These are phyloP conservation scores for Hansenula sp. DNA, from an alignment of 1,139 yeast genomes.

Conservation along the genomic window DNA sequence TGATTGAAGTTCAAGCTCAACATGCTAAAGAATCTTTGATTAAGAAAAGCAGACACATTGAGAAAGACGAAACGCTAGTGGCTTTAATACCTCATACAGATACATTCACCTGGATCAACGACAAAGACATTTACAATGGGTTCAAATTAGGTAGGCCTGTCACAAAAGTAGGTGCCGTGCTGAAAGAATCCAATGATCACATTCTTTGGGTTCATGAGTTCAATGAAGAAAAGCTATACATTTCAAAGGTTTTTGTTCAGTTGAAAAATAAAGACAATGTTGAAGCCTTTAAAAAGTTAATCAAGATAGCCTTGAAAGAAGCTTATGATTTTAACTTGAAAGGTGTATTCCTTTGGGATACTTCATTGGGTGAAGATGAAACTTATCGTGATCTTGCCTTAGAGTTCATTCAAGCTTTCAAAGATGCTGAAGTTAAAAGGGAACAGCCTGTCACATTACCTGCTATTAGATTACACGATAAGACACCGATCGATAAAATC, in stretches of 20 bases:
- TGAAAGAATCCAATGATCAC: slow-evolving; percentile 22
- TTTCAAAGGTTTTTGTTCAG: slow-evolving; percentile 26
- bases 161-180: slow-evolving; percentile 15
- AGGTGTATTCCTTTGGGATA: slow-evolving; percentile 18
- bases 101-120: slow-evolving; percentile 38
- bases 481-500: neutral
- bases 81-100: slow-evolving; percentile 35
- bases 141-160: slow-evolving; percentile 5
- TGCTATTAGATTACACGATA: slow-evolving; percentile 15
- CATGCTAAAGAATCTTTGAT: slow-evolving; percentile 24
- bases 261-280: slow-evolving; percentile 8
- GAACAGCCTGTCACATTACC: slow-evolving; percentile 15
- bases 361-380: slow-evolving; percentile 11
- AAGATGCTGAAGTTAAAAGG: slow-evolving; percentile 3
- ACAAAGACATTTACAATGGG: slow-evolving; percentile 34
- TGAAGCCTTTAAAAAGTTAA: slow-evolving; percentile 12
- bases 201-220: slow-evolving; percentile 46
- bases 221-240: slow-evolving; percentile 31
- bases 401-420: slow-evolving; percentile 7
- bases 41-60: slow-evolving; percentile 17
- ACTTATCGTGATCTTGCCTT: slow-evolving; percentile 3
- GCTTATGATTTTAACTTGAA: slow-evolving; percentile 7
- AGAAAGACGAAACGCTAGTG: slow-evolving; percentile 25
- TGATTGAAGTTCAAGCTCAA: slow-evolving; percentile 29
- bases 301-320: slow-evolving; percentile 14